Percentiles rank a stretch among this genome's conserved stretches.
Conservation (phyloP, 176 grass and related monocot species). For the Eleusine indica region DNA sequence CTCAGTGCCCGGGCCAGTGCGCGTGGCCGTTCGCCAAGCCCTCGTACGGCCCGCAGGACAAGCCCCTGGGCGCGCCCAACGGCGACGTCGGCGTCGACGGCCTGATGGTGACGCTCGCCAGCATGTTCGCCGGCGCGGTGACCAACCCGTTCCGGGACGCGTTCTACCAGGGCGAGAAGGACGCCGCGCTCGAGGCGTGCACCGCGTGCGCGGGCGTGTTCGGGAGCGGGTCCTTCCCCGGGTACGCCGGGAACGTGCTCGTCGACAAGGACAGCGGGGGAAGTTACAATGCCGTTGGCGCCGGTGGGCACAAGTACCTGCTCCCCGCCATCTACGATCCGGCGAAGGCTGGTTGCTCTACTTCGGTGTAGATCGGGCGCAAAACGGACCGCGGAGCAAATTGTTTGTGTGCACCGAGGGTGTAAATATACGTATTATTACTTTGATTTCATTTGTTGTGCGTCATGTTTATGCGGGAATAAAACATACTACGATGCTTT, state of each 20-base stretch:
- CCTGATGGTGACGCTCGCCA: constrained; percentile 53
- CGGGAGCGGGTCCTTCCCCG: constrained; percentile 50
- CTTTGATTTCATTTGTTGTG: neutral
- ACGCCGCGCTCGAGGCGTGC: constrained; percentile 56
- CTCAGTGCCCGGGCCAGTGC: constrained; percentile 62
- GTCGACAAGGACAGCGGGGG: constrained; percentile 40
- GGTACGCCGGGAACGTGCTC: constrained; percentile 53
- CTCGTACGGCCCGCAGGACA: constrained; percentile 46
- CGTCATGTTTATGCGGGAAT: neutral
- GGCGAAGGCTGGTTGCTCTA: constrained; percentile 35
- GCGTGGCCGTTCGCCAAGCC: constrained; percentile 68
- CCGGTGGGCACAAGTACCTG: constrained; percentile 46
- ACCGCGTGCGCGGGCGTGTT: constrained; percentile 60
- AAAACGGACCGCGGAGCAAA: no score
- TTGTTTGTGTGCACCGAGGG: neutral
- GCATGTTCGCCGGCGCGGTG: constrained; percentile 44
- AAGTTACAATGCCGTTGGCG: constrained; percentile 57
- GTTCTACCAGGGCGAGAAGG: constrained; percentile 54
- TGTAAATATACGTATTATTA: neutral
- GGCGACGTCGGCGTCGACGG: constrained; percentile 59
- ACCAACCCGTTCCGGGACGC: constrained; percentile 64
- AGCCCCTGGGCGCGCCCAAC: constrained; percentile 44
- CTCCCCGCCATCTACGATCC: constrained; percentile 46
- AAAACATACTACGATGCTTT: neutral
- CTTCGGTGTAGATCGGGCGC: constrained; percentile 33